Conservation (phyloP, 78 protist genomes). For the Dictyostelium capitatum region DNA sequence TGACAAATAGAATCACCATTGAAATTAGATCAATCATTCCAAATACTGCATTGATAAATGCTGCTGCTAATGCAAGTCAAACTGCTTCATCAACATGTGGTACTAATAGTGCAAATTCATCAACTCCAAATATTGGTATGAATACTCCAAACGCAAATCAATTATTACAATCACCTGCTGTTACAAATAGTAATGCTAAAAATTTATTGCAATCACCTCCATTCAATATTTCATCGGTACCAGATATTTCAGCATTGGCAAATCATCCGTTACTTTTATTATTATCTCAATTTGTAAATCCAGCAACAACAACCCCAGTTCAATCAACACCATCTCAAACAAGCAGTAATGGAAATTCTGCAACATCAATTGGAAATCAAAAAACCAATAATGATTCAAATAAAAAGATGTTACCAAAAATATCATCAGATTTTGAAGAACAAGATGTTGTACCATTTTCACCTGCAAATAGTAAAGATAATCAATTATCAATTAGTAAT, state of each 20-base stretch:
- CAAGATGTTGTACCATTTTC: constrained; percentile 6
- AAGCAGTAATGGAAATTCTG: not conserved
- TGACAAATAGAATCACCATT: not conserved
- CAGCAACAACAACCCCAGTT: not conserved
- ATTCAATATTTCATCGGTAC: constrained; percentile 25
- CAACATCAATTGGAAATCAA: constrained; percentile 4
- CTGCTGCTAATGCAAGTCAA: not conserved
- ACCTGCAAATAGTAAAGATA: not conserved
- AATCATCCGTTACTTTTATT: constrained; percentile 24
- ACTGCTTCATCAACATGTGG: not conserved
- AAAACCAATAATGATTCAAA: not conserved
- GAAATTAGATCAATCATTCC: constrained; percentile 56
- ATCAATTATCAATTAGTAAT: not conserved
- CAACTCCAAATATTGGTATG: not conserved
- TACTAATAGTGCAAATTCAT: not conserved
- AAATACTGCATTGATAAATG: not conserved
- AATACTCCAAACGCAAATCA: not conserved
- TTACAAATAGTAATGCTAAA: not conserved
- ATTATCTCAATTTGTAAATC: constrained; percentile 19
- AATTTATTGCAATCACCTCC: constrained; percentile 27
- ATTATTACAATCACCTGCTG: not conserved
- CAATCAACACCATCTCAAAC: constrained; percentile 1
- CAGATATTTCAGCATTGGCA: constrained; percentile 18
- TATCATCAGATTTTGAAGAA: not conserved
- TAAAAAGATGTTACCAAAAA: not conserved